Evolutionary conservation across 2,329 filamentous ascomycete genomes (phyloP).

Genomic region (Cytospora piceicola): DNA sequence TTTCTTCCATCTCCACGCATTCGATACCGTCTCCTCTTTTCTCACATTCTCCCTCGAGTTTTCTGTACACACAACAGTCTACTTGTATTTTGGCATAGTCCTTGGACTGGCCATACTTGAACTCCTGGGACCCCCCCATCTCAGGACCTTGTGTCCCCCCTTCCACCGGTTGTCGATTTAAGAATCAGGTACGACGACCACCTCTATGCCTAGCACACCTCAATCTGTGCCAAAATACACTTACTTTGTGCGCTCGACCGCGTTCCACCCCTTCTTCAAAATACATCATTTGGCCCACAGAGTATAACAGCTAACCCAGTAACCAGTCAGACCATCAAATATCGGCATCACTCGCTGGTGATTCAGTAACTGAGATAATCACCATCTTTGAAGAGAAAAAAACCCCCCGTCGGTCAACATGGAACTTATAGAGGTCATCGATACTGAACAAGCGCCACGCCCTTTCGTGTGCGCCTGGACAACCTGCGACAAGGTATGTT

Average conservation of each 20-base stretch:
- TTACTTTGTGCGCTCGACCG: conserved; percentile 19
- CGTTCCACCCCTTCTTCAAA: neutral
- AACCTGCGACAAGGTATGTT: conserved; percentile 62
- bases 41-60: too few relatives aligned
- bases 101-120: too few relatives aligned
- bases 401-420: conserved; percentile 42
- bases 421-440: conserved; percentile 68
- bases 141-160: conserved; percentile 3
- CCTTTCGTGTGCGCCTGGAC: conserved; percentile 69
- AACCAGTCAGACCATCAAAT: neutral
- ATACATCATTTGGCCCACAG: neutral
- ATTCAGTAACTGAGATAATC: conserved; percentile 3
- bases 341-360: neutral
- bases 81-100: too few relatives aligned
- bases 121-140: neutral
- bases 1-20: neutral
- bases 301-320: conserved; percentile 18
- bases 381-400: neutral
- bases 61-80: too few relatives aligned
- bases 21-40: too few relatives aligned
- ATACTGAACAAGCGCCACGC: conserved; percentile 64
- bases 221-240: conserved; percentile 17
- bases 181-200: conserved; percentile 7
- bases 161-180: neutral
- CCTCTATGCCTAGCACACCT: conserved; percentile 12